Conservation (phyloP, 306 rosid species). For the Spatholobus suberectus region DNA sequence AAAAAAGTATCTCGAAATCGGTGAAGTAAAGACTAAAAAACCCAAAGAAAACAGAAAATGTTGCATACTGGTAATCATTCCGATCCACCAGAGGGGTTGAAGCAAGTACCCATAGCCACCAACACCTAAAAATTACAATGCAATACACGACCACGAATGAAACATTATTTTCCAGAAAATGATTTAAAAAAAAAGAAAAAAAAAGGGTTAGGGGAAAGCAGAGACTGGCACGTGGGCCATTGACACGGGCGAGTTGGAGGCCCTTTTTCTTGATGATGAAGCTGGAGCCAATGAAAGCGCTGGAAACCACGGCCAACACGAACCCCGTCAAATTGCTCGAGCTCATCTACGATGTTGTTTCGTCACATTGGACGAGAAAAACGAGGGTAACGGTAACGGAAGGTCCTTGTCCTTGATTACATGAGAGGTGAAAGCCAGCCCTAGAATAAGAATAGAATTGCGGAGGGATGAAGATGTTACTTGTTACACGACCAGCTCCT, state of each 20-base stretch:
- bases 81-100: constrained; percentile 97
- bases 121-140: constrained; percentile 55
- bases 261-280: constrained; percentile 95
- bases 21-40: not conserved
- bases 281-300: constrained; percentile 89
- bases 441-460: not conserved
- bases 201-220: not conserved
- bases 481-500: not conserved
- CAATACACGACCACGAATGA: not conserved
- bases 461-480: too few relatives aligned
- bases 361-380: constrained; percentile 11
- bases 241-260: constrained; percentile 67
- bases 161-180: not conserved
- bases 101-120: constrained; percentile 91
- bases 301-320: constrained; percentile 70
- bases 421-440: not conserved
- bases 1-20: not conserved
- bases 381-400: not conserved
- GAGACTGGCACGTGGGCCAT: constrained; percentile 71
- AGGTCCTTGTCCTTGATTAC: not conserved
- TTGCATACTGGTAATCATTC: constrained; percentile 84
- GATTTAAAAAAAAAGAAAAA: not conserved
- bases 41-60: not conserved
- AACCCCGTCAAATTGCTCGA: constrained; percentile 74
- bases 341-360: constrained; percentile 47